Evolutionary conservation across 768 basidiomycete species (phyloP).

Genomic region (Phylloporus sp.): DNA sequence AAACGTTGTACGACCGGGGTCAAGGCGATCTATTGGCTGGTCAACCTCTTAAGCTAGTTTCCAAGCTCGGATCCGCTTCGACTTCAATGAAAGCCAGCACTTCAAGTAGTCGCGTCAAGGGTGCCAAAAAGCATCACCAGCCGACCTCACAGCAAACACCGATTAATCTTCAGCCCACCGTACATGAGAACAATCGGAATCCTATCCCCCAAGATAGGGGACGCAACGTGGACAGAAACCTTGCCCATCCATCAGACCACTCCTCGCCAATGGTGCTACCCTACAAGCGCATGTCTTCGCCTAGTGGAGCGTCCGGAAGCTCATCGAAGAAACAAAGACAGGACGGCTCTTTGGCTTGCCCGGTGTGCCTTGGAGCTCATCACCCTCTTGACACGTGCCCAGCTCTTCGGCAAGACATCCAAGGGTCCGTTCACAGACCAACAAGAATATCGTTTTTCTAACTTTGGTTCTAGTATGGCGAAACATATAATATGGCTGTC

Average conservation of each 20-base stretch:
- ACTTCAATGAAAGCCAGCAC: slow-evolving; percentile 11
- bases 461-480: slow-evolving; percentile 34
- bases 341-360: slow-evolving; percentile 31
- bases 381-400: slow-evolving; percentile 58
- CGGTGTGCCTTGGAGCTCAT: slow-evolving; percentile 43
- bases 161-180: neutral
- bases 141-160: slow-evolving; percentile 2
- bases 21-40: slow-evolving; percentile 53
- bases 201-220: neutral
- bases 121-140: neutral
- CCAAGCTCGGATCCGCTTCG: slow-evolving; percentile 22
- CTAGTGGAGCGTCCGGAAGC: slow-evolving; percentile 22
- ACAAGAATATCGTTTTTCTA: slow-evolving; percentile 1
- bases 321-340: slow-evolving; percentile 39
- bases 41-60: slow-evolving; percentile 60
- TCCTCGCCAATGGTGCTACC: slow-evolving; percentile 13
- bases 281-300: slow-evolving; percentile 37
- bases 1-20: slow-evolving; percentile 54
- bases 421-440: slow-evolving; percentile 41
- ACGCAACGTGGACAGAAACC: neutral
- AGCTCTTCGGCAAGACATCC: slow-evolving; percentile 46
- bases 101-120: neutral
- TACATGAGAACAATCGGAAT: neutral
- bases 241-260: neutral
- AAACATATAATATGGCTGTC: slow-evolving; percentile 44